A percentile compares a stretch with the other conserved stretches of the same genome.
Conservation (phyloP, 495 filamentous ascomycete species). For the Neurospora terricola region DNA sequence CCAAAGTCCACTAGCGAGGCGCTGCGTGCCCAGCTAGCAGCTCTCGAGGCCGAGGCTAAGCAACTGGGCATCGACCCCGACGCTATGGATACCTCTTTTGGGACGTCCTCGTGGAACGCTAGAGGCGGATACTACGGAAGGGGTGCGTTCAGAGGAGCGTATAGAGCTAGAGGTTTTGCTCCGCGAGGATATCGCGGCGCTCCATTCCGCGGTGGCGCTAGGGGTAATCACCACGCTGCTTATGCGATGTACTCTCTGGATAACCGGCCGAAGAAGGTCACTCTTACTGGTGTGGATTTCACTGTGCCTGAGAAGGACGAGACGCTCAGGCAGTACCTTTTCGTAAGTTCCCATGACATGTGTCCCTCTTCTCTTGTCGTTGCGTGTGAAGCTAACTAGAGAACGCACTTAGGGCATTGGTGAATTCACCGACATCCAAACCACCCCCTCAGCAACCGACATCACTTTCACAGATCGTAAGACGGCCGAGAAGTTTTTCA, state of each 20-base stretch:
- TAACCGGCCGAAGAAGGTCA: constrained; percentile 72
- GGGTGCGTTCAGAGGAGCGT: constrained; percentile 32
- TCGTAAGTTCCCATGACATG: constrained; percentile 47
- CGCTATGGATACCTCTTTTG: constrained; percentile 30
- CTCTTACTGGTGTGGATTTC: constrained; percentile 60
- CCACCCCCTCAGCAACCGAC: constrained; percentile 48
- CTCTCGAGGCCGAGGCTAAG: constrained; percentile 76
- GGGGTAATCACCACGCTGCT: constrained; percentile 43
- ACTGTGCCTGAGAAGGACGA: constrained; percentile 65
- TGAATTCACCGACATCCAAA: constrained; percentile 69
- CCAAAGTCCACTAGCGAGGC: constrained; percentile 36
- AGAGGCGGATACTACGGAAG: constrained; percentile 31
- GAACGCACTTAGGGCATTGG: constrained; percentile 54
- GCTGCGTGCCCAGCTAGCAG: constrained; percentile 69
- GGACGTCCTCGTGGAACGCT: constrained; percentile 19
- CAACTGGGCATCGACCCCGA: constrained; percentile 63
- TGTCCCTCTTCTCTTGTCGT: neutral
- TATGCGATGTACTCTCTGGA: constrained; percentile 72
- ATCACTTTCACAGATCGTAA: constrained; percentile 85
- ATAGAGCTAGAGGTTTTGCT: constrained; percentile 34
- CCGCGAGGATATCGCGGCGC: constrained; percentile 23
- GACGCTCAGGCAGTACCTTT: constrained; percentile 70
- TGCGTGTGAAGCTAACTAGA: constrained; percentile 12
- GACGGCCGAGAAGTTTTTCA: constrained; percentile 79
- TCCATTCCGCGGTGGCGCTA: constrained; percentile 39